Percentiles rank a stretch among this genome's conserved stretches.
These are phyloP conservation scores for Citrullus mucosospermus DNA, from an alignment of 306 rosid genomes.

Conservation along the genomic window DNA sequence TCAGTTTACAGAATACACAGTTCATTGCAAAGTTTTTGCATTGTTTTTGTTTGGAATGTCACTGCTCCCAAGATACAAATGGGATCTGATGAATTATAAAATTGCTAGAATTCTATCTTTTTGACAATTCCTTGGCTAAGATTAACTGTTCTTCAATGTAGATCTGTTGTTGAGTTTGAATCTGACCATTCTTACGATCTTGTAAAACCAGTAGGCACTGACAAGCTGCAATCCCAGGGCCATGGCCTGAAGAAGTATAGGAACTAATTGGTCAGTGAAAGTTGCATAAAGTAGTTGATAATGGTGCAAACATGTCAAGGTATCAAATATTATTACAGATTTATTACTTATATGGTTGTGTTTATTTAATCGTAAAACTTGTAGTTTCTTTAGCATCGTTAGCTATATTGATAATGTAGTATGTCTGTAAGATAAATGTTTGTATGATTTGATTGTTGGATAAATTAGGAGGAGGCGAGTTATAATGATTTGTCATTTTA, in stretches of 20 bases:
- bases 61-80: neutral
- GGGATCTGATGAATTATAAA: neutral
- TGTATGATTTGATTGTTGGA: no score
- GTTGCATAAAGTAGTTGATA: neutral
- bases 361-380: no score
- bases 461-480: no score
- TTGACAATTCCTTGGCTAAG: neutral
- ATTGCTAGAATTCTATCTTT: neutral
- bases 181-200: slow-evolving; percentile 60
- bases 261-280: neutral
- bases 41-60: neutral
- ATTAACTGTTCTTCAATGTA: neutral
- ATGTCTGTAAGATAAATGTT: no score
- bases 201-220: slow-evolving; percentile 88
- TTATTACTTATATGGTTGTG: no score
- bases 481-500: no score
- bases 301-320: neutral
- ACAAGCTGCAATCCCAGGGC: slow-evolving; percentile 67
- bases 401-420: no score
- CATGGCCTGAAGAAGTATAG: slow-evolving; percentile 42
- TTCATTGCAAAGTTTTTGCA: neutral
- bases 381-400: no score
- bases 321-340: neutral
- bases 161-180: slow-evolving; percentile 43
- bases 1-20: neutral